A percentile compares a stretch with the other conserved stretches of the same genome.
Evolutionary conservation across 2,329 filamentous ascomycete species (phyloP).

Genomic region (Coniochaeta sp.): DNA sequence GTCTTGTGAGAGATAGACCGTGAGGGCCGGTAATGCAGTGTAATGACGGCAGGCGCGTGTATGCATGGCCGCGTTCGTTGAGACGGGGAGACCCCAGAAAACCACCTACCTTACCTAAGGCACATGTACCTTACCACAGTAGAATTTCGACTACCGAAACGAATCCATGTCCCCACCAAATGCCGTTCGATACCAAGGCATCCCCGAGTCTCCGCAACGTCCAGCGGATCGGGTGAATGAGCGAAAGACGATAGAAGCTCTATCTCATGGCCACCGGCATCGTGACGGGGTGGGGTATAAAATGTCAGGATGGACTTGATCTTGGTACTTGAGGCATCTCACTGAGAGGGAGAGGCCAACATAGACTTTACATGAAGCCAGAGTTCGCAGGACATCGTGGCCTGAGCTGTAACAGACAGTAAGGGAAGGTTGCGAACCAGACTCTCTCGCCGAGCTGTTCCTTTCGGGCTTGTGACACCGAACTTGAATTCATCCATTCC

Average conservation of each 20-base stretch:
- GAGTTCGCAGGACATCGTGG: neutral
- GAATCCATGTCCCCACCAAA: neutral
- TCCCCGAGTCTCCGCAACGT: neutral
- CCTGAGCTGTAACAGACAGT: neutral
- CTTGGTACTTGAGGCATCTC: neutral
- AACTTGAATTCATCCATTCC: neutral
- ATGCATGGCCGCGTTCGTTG: neutral
- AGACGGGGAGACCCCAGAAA: neutral
- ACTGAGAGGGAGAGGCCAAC: no score
- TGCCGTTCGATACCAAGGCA: neutral
- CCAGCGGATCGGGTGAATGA: neutral
- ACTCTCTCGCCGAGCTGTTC: neutral
- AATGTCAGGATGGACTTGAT: neutral
- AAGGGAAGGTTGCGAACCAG: neutral
- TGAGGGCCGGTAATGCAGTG: neutral
- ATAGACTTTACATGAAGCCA: no score
- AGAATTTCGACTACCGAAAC: neutral
- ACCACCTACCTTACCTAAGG: no score
- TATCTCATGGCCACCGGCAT: neutral
- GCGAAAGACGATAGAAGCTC: neutral
- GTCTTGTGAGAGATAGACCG: constrained; percentile 1
- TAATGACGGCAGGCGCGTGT: neutral
- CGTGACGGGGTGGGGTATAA: neutral
- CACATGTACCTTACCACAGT: no score
- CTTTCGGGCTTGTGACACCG: neutral